Evolutionary conservation across 768 basidiomycete genomes (phyloP).

Genomic region (Collybia mongolica): DNA sequence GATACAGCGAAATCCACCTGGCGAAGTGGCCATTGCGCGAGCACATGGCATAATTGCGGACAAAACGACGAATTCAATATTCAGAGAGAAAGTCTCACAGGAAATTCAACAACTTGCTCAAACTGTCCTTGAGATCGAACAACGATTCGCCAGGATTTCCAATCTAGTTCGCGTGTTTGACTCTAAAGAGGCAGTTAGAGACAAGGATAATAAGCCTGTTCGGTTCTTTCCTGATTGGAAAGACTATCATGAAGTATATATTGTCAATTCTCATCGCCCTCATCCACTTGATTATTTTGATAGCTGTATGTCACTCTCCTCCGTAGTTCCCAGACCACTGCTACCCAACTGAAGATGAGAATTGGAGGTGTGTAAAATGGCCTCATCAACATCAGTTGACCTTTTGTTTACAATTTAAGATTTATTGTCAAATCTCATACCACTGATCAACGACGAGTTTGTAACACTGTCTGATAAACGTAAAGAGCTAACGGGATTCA

Average conservation of each 20-base stretch:
- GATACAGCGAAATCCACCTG: constrained; percentile 1
- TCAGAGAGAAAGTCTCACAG: not conserved
- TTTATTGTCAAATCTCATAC: not conserved
- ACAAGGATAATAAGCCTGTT: not conserved
- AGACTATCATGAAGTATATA: not conserved
- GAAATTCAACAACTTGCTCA: constrained; percentile 1
- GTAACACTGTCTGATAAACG: constrained; percentile 1
- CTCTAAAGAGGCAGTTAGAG: not conserved
- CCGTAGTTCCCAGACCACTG: constrained; percentile 2
- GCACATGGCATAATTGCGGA: not conserved
- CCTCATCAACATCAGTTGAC: no score
- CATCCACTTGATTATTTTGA: no score
- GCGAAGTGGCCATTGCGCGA: not conserved
- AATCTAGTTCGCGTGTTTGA: not conserved
- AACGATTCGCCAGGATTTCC: constrained; percentile 2
- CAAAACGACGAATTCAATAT: not conserved
- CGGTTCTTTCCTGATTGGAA: constrained; percentile 1
- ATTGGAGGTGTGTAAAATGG: not conserved
- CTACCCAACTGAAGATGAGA: constrained; percentile 2
- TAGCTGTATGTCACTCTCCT: not conserved
- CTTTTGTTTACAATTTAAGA: not conserved
- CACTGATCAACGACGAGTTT: not conserved
- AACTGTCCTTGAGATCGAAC: constrained; percentile 5
- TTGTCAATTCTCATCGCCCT: not conserved
- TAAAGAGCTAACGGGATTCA: not conserved